Evolutionary conservation across 345 rosid genomes (phyloP), one percentile per base, ranked within the genome.

Genomic region (Lagerstroemia speciosa): DNA sequence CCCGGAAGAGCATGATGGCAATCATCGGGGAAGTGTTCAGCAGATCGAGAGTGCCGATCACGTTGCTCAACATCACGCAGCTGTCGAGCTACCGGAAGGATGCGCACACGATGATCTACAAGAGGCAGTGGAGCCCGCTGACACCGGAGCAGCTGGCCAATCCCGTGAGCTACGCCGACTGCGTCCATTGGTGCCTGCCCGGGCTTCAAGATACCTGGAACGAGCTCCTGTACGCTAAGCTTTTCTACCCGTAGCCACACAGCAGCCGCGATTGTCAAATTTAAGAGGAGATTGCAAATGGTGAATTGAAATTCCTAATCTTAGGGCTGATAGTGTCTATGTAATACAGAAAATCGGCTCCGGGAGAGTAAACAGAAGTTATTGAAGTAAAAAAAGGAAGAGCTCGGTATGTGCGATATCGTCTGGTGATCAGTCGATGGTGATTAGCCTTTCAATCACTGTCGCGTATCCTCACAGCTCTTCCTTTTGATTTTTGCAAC

Each of bases 151-250:
- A 92, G 77, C 61, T 80, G 30, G 84, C 89, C 0, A 88, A 92
- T 70, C 99, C 98, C 0, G 73, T 60, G 34, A 90, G 89, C 82
- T 95, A 95, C 71, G 92, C 98, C 0, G 98, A 95, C 71, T 95
- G 99, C 67, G 86, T 81, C n/a, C 97, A 94, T 61, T 94, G 99
- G 99, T 91, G 99, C 32, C 75, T 94, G 78, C 96, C 99, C 46
- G 99, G 99, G 11, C 87, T 94, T 24, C 97, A 94, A 72, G 97
- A 94, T 80, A 89, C 93, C 48, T 94, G 97, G 99, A 94, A 94
- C 64, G 95, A 94, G 78, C 92, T 94, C 65, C 79, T 91, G 38
- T 95, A 84, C 74, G 84, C 98, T 57, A 86, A 91, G 83, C 82
- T 92, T 5, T 90, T 95, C 50, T 86, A 89, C 68, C 93, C 69